phyloP scores from a whole-genome alignment of 768 basidiomycete species.

The Termitomyces sp. region DNA sequence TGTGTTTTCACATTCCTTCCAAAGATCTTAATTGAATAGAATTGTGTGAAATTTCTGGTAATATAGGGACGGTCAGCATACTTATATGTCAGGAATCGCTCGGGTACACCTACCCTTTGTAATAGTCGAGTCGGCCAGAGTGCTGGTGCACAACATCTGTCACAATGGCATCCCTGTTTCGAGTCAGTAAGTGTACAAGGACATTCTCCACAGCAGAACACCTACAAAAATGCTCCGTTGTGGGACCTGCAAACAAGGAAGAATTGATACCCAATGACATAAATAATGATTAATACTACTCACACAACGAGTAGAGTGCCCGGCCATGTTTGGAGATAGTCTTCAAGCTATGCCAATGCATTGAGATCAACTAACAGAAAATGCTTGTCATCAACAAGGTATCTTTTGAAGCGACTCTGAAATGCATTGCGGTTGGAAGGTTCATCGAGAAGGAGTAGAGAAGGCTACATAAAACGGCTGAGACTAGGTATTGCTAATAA shows the following conservation, averaged over 20 bases:
- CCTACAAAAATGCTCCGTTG: conserved; percentile 92
- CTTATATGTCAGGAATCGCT: neutral
- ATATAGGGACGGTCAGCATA: neutral
- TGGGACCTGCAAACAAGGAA: conserved; percentile 62
- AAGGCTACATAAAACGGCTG: conserved; percentile 37
- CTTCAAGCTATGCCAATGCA: conserved; percentile 96
- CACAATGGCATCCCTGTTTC: conserved; percentile 80
- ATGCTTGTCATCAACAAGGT: neutral
- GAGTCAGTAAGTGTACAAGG: neutral
- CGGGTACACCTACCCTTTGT: conserved; percentile 71
- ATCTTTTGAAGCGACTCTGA: neutral
- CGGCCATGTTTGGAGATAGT: conserved; percentile 93
- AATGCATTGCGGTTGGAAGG: conserved; percentile 92
- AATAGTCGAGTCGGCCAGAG: conserved; percentile 90
- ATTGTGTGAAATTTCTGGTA: conserved; percentile 89
- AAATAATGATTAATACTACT: neutral
- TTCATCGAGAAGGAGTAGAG: conserved; percentile 82
- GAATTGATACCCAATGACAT: conserved; percentile 1
- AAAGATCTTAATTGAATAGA: conserved; percentile 96
- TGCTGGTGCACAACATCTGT: conserved; percentile 99
- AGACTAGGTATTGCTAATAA: neutral
- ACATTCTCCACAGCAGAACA: neutral
- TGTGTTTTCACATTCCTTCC: conserved; percentile 96
- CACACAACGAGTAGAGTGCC: conserved; percentile 92
- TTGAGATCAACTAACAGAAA: conserved; percentile 73